Evolutionary conservation across 2,329 filamentous ascomycete species (phyloP), one percentile per base, ranked within the genome.

Genomic region (Onygenales sp.): DNA sequence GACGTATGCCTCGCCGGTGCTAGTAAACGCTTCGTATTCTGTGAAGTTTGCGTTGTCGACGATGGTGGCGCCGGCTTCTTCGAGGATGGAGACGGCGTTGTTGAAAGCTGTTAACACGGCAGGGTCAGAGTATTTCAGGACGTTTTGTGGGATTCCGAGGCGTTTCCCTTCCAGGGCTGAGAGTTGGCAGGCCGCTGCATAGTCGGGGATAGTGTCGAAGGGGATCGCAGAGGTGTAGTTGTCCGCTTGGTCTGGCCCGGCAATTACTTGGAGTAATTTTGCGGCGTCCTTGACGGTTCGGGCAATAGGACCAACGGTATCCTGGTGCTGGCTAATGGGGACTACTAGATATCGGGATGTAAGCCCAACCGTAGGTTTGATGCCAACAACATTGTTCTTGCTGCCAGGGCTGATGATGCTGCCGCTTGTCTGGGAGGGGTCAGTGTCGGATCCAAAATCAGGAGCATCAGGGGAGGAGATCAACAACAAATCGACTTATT

Each of bases 291-390:
- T 80, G 40, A 83, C 79, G 0, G 78, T 79, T 42, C 78, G 71
- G 2, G 79, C 74, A 73, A 83, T 79, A 0, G 80, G 79, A 0
- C 79, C 80, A 8, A 81, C 69, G 1, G 77, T 79, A 56, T 82
- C 78, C 21, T 79, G 77, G 53, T 74, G 77, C 57, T 79, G 70
- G 32, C 73, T 77, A 54, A 88, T 81, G 0, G 86, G 85, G 9
- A 88, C 79, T 1, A 87, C 84, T 4, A 85, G 71, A 42, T 63
- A 58, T 4, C 66, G 71, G 1, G 80, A 83, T 0, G 79, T 85
- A 3, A 87, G 70, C 0, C 84, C 84, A 1, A 86, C 80, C 0
- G 82, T 84, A 1, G 84, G 82, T 62, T 84, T 85, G 63, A 88
- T 82, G 1, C 82, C 84, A 0, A 86, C 83, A 1, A 86, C 63